These are phyloP conservation scores for Chrysopogon serrulatus DNA, from an alignment of 176 grass and related monocot genomes.

Conservation along the genomic window DNA sequence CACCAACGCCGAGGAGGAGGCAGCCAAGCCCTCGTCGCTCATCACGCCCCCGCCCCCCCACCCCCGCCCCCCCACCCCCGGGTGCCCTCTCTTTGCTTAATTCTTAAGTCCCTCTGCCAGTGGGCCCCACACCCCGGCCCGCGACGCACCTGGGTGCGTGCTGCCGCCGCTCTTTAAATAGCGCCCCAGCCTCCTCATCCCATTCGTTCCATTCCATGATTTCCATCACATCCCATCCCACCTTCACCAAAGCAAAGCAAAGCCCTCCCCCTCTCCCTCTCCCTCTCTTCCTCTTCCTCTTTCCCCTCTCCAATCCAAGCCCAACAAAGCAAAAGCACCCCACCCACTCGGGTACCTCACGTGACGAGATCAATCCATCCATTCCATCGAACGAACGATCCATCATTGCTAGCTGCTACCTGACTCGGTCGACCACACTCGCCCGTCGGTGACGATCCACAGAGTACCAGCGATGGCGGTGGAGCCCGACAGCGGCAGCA, in stretches of 20 bases:
- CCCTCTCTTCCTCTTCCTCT: too few species aligned
- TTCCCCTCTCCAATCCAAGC: too few species aligned
- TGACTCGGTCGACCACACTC: too few species aligned
- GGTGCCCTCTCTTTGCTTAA: constrained; percentile 23
- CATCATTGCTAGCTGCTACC: too few species aligned
- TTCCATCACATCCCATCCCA: not conserved
- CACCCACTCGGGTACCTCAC: not conserved
- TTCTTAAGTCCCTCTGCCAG: constrained; percentile 33
- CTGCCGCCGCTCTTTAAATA: constrained; percentile 50
- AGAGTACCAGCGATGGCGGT: not conserved
- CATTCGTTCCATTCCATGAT: constrained; percentile 40
- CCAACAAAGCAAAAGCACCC: not conserved
- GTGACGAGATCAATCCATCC: not conserved
- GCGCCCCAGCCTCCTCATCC: constrained; percentile 16
- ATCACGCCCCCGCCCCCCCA: too few species aligned
- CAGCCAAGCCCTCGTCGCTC: too few species aligned
- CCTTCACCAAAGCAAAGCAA: too few species aligned
- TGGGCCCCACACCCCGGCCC: not conserved
- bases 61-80: too few species aligned
- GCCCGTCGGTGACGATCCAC: too few species aligned
- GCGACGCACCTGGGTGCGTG: not conserved
- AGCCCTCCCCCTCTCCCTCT: too few species aligned
- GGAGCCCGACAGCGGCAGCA: not conserved
- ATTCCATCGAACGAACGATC: too few species aligned
- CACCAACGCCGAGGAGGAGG: too few species aligned